Evolutionary conservation across 2,329 filamentous ascomycete genomes (phyloP).

Genomic region (Penicillium sumatraense): DNA sequence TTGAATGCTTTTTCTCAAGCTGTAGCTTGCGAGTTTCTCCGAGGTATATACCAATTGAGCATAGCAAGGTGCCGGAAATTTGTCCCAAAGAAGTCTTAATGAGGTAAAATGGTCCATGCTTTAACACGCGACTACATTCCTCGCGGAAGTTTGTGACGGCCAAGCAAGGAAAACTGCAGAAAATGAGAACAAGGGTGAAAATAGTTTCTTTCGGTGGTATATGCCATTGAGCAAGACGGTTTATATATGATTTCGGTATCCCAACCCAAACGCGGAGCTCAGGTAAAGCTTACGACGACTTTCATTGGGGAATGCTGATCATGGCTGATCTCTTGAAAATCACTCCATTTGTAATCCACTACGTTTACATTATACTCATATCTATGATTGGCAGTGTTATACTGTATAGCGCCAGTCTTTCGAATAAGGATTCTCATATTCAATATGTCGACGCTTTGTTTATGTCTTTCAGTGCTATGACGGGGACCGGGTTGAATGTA

Average conservation of each 20-base stretch:
- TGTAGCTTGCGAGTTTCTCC: background rate
- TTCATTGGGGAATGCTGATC: slow-evolving; percentile 23
- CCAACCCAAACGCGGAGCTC: background rate
- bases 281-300: slow-evolving; percentile 12
- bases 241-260: slow-evolving; percentile 9
- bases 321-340: slow-evolving; percentile 39
- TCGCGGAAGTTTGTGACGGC: background rate
- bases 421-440: slow-evolving; percentile 57
- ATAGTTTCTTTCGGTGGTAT: background rate
- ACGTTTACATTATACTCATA: slow-evolving; percentile 65
- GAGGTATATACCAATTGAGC: background rate
- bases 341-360: slow-evolving; percentile 68
- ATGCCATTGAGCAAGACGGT: background rate
- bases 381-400: slow-evolving; percentile 62
- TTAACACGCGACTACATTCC: background rate
- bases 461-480: slow-evolving; percentile 68
- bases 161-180: background rate
- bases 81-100: background rate
- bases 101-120: background rate
- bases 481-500: slow-evolving; percentile 69
- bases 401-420: slow-evolving; percentile 55
- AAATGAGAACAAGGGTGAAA: background rate
- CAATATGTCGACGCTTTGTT: slow-evolving; percentile 68
- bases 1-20: slow-evolving; percentile 4
- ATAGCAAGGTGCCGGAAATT: background rate